Percentiles rank a stretch among this genome's conserved stretches.
Evolutionary conservation across 768 basidiomycete genomes (phyloP).

Genomic region (Astraeus odoratus): DNA sequence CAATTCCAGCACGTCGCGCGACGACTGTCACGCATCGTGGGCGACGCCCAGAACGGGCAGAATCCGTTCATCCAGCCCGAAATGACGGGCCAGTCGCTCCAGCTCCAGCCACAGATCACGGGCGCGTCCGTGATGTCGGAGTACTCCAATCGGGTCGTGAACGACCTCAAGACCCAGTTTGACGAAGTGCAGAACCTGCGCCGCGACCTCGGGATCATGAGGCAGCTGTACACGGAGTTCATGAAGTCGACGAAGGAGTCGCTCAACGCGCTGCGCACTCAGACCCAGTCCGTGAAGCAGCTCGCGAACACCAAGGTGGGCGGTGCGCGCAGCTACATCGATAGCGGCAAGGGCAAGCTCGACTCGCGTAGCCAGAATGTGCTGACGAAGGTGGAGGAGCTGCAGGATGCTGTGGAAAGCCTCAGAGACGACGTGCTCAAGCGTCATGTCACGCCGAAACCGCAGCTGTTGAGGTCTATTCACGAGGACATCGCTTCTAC

Average conservation of each 20-base stretch:
- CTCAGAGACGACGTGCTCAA: constrained; percentile 90
- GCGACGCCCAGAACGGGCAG: constrained; percentile 32
- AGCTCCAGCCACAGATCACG: constrained; percentile 57
- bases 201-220: constrained; percentile 87
- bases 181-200: constrained; percentile 93
- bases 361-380: constrained; percentile 85
- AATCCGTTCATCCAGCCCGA: constrained; percentile 44
- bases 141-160: constrained; percentile 65
- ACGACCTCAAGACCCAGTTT: constrained; percentile 85
- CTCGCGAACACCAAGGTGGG: constrained; percentile 77
- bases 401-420: constrained; percentile 85
- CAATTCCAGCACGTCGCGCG: constrained; percentile 71
- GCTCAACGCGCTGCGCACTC: constrained; percentile 66
- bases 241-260: constrained; percentile 87
- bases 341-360: constrained; percentile 88
- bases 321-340: constrained; percentile 81
- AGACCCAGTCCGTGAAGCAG: constrained; percentile 84
- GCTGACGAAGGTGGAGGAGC: constrained; percentile 86
- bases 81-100: constrained; percentile 59
- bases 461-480: constrained; percentile 60
- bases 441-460: constrained; percentile 79
- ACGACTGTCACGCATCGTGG: constrained; percentile 65
- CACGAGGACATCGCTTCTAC: constrained; percentile 64
- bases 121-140: constrained; percentile 71
- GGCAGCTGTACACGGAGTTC: constrained; percentile 92